Evolutionary conservation across 441 rosid genomes (phyloP).

Genomic region (Populus hybrid): DNA sequence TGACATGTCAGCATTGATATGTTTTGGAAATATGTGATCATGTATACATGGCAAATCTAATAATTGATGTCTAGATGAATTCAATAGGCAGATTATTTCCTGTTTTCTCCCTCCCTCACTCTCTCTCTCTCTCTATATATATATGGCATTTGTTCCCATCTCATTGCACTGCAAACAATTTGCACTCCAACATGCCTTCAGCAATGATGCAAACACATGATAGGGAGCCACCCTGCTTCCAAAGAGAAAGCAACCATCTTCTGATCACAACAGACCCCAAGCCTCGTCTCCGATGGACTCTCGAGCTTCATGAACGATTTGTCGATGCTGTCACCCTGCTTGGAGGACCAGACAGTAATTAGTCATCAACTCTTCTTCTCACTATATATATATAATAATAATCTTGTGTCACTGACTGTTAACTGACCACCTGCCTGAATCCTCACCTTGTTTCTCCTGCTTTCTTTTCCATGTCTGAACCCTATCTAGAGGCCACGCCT

Average conservation of each 20-base stretch:
- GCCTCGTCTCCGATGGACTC: constrained; percentile 81
- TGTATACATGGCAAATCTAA: background rate
- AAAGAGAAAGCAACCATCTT: background rate
- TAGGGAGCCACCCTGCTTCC: background rate
- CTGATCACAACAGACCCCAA: constrained; percentile 62
- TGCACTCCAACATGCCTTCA: background rate
- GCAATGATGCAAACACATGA: background rate
- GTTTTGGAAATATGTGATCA: background rate
- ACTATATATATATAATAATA: no score
- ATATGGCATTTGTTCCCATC: background rate
- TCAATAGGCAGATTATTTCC: background rate
- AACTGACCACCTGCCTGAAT: background rate
- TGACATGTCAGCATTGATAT: no score
- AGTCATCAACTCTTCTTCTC: background rate
- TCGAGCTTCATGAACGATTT: constrained; percentile 74
- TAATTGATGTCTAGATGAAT: background rate
- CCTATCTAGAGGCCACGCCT: background rate
- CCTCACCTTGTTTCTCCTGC: background rate
- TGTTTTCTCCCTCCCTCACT: background rate
- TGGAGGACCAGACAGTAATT: constrained; percentile 67
- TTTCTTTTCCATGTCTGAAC: background rate
- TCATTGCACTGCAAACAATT: background rate
- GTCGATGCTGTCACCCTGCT: constrained; percentile 71
- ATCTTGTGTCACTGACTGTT: background rate
- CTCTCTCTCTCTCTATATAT: background rate